Conservation (phyloP, 192 early-diverging fungal genomes). For the Cladochytrium replicatum region DNA sequence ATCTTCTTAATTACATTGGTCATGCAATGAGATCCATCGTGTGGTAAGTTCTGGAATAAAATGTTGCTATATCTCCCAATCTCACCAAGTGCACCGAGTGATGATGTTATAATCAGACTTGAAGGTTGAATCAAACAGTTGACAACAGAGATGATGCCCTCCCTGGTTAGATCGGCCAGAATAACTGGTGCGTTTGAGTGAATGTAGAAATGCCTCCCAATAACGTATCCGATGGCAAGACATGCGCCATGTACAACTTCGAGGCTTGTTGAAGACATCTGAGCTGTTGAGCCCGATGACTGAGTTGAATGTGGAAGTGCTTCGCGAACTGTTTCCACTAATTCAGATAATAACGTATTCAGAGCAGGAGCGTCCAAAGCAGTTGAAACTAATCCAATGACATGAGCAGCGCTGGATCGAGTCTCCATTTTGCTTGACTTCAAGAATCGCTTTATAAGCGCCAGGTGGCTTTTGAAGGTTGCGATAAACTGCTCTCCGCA, state of each 20-base stretch:
- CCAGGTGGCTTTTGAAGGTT: too few species aligned
- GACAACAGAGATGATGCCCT: constrained; percentile 27
- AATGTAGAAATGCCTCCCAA: constrained; percentile 53
- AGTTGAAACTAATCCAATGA: constrained; percentile 65
- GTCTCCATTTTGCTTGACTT: constrained; percentile 53
- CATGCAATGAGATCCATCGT: background rate
- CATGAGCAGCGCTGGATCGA: constrained; percentile 50
- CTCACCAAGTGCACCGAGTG: constrained; percentile 62
- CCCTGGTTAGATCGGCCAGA: constrained; percentile 2
- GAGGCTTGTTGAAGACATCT: too few species aligned
- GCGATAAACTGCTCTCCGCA: too few species aligned
- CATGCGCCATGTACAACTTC: constrained; percentile 43
- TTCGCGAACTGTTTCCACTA: background rate
- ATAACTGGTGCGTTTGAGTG: constrained; percentile 32
- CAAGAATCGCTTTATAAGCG: too few species aligned
- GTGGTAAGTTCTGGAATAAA: constrained; percentile 8
- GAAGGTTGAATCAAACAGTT: constrained; percentile 42
- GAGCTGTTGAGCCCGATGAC: too few species aligned
- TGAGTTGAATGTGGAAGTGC: too few species aligned
- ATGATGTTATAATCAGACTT: too few species aligned
- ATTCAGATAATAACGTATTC: background rate
- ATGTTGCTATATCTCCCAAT: constrained; percentile 51
- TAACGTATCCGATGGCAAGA: constrained; percentile 58
- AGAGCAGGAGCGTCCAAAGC: background rate
- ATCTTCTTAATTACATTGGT: constrained; percentile 28